phyloP scores from a whole-genome alignment of 257 asterid genomes.

The Marsdenia floribunda region DNA sequence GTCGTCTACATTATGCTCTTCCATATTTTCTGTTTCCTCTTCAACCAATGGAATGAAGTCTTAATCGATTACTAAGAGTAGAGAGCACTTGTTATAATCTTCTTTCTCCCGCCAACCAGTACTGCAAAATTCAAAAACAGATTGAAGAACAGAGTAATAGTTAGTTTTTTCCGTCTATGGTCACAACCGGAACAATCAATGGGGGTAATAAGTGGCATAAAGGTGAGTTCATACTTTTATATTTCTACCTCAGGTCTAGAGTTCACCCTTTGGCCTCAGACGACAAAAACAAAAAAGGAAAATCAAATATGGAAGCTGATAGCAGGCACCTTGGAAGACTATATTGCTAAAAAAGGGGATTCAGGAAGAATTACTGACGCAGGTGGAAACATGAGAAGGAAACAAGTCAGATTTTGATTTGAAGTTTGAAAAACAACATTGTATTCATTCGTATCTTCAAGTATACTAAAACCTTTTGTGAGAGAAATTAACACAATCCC shows the following conservation, averaged over 20 bases:
- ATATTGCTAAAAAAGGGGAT: not conserved
- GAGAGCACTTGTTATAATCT: not conserved
- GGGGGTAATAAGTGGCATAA: not conserved
- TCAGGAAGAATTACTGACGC: not conserved
- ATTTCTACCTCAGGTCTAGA: not conserved
- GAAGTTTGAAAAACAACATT: not conserved
- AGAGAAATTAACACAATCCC: not conserved
- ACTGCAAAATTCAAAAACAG: not conserved
- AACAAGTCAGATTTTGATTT: not conserved
- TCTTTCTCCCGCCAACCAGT: not conserved
- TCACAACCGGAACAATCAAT: not conserved
- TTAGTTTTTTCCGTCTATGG: not conserved
- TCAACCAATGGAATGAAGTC: slow-evolving; percentile 1
- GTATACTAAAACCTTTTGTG: not conserved
- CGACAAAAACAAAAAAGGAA: not conserved
- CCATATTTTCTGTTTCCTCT: slow-evolving; percentile 47
- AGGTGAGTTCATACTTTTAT: not conserved
- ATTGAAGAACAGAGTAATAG: not conserved
- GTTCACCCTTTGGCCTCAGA: not conserved
- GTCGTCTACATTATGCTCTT: slow-evolving; percentile 44
- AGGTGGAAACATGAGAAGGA: not conserved
- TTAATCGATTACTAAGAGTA: not conserved
- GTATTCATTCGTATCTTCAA: not conserved
- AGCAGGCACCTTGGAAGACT: not conserved
- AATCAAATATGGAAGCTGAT: not conserved